Evolutionary conservation across 2,329 filamentous ascomycete genomes (phyloP).

Genomic region (Plenodomus lindquistii): DNA sequence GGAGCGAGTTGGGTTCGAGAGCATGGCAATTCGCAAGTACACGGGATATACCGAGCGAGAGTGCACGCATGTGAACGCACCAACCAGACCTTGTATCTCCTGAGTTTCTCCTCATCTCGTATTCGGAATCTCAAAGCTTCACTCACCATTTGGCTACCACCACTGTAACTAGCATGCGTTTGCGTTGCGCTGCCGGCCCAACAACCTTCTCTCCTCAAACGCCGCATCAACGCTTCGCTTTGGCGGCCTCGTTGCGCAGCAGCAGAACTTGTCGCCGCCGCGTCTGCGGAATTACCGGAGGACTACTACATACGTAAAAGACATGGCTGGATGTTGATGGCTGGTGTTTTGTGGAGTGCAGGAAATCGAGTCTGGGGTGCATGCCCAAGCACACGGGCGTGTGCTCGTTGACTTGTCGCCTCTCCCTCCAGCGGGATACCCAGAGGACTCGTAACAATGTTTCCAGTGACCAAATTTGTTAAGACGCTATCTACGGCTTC

Average conservation of each 20-base stretch:
- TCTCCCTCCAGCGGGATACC: slow-evolving; percentile 4
- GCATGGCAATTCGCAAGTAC: slow-evolving; percentile 5
- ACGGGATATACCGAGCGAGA: slow-evolving; percentile 6
- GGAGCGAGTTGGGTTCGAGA: not conserved
- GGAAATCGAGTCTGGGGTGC: slow-evolving; percentile 32
- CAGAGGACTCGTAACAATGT: not conserved
- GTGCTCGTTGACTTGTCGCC: slow-evolving; percentile 1
- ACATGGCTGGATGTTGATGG: slow-evolving; percentile 14
- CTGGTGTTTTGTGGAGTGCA: slow-evolving; percentile 22
- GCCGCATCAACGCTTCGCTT: not conserved
- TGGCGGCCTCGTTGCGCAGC: slow-evolving; percentile 5
- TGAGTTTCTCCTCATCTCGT: too few relatives aligned
- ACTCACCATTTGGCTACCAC: not conserved
- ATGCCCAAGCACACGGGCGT: slow-evolving; percentile 9
- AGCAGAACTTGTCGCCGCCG: slow-evolving; percentile 10
- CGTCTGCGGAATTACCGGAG: slow-evolving; percentile 22
- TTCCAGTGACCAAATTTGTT: not conserved
- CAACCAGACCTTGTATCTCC: not conserved
- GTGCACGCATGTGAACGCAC: slow-evolving; percentile 1
- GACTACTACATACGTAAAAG: slow-evolving; percentile 15
- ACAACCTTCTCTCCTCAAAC: slow-evolving; percentile 1
- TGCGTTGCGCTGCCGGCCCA: slow-evolving; percentile 4
- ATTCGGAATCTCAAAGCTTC: too few relatives aligned
- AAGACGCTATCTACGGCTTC: too few relatives aligned
- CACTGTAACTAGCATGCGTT: not conserved